These are phyloP conservation scores for Spathaspora girioi DNA, from an alignment of 805 yeast species.

Conservation along the genomic window DNA sequence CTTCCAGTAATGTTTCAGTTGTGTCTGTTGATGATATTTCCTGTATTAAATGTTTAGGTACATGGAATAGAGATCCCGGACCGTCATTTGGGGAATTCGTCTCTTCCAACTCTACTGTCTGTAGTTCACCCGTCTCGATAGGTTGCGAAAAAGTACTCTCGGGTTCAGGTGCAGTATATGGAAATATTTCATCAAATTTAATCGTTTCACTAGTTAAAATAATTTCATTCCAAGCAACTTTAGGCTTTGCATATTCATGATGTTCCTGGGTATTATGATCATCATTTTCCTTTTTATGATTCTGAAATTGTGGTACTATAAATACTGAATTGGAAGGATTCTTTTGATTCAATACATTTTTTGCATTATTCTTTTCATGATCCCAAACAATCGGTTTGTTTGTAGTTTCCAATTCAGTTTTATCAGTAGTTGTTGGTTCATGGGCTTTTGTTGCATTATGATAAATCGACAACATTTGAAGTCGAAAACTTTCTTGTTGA, in stretches of 20 bases:
- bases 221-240: conserved; percentile 6
- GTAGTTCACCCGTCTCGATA: neutral
- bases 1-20: neutral
- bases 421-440: neutral
- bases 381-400: neutral
- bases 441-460: neutral
- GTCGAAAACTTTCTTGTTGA: conserved; percentile 4
- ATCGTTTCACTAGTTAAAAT: neutral
- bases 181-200: neutral
- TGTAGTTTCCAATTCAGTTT: neutral
- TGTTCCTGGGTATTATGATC: neutral
- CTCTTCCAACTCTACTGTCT: neutral
- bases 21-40: neutral
- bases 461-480: conserved; percentile 1
- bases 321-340: conserved; percentile 17
- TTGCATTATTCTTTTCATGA: conserved; percentile 4
- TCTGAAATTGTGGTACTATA: conserved; percentile 19
- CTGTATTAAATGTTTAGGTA: neutral
- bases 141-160: neutral
- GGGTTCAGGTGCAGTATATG: neutral
- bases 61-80: neutral
- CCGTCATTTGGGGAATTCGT: neutral
- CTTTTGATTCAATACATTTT: conserved; percentile 16
- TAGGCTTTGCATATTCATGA: conserved; percentile 16
- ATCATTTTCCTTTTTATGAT: conserved; percentile 9